Conservation (phyloP, 31 red algal species). For the Bonnemaisonia californica region DNA sequence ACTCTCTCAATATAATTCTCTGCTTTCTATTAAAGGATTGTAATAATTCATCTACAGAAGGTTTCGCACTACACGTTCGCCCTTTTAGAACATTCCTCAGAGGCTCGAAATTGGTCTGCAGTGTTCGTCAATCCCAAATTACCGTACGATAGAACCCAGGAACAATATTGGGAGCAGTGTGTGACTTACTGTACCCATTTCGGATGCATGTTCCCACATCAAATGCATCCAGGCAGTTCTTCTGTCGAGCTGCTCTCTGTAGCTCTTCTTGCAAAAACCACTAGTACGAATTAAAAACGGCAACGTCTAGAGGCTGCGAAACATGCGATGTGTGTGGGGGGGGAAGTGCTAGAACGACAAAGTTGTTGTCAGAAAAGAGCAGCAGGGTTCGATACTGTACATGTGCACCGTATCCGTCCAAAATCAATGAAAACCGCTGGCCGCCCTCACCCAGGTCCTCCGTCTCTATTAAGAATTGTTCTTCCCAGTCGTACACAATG, state of each 20-base stretch:
- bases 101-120: too few species aligned
- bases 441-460: neutral
- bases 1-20: too few species aligned
- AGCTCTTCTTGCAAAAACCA: neutral
- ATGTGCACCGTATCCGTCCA: conserved; percentile 34
- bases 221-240: neutral
- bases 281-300: neutral
- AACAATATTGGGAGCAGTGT: neutral
- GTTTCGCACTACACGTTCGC: too few species aligned
- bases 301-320: conserved; percentile 18
- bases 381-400: neutral
- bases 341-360: conserved; percentile 11
- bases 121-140: too few species aligned
- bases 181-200: neutral
- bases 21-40: too few species aligned
- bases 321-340: conserved; percentile 22
- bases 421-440: conserved; percentile 9
- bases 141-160: conserved; percentile 19
- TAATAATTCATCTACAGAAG: too few species aligned
- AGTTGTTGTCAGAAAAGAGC: neutral
- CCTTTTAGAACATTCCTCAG: too few species aligned
- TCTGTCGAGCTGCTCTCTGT: neutral
- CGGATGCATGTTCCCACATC: neutral
- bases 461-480: conserved; percentile 1
- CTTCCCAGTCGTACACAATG: neutral